Evolutionary conservation across 1,284 basidiomycete species (phyloP).

Genomic region (Inonotus obliquus): DNA sequence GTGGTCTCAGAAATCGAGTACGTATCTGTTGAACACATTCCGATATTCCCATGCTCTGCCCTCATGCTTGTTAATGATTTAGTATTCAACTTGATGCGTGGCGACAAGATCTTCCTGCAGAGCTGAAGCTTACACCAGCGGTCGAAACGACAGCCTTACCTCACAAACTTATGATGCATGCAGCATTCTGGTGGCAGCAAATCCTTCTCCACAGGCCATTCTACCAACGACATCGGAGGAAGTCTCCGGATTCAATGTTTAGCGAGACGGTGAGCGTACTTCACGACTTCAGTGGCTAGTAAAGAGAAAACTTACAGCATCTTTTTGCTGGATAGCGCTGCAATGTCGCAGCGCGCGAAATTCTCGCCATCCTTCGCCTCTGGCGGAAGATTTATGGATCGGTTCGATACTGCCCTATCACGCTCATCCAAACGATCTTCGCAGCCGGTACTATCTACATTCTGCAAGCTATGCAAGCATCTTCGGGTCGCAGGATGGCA

Average conservation of each 20-base stretch:
- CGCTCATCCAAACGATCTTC: constrained; percentile 59
- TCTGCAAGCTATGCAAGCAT: constrained; percentile 34
- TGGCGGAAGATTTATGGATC: constrained; percentile 51
- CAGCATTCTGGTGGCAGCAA: constrained; percentile 59
- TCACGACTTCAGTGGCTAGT: not conserved
- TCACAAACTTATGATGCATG: constrained; percentile 59
- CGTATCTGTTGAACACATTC: too few relatives aligned
- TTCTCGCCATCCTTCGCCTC: constrained; percentile 52
- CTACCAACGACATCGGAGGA: constrained; percentile 43
- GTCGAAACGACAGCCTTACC: constrained; percentile 48
- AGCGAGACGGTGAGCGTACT: constrained; percentile 41
- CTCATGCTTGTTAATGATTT: constrained; percentile 1
- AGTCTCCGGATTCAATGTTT: constrained; percentile 40
- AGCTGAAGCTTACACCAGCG: constrained; percentile 49
- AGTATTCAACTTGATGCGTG: constrained; percentile 58
- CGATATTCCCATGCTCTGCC: not conserved
- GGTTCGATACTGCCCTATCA: constrained; percentile 58
- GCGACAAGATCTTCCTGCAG: constrained; percentile 49
- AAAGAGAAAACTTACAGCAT: too few relatives aligned
- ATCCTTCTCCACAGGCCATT: constrained; percentile 65
- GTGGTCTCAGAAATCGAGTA: constrained; percentile 54
- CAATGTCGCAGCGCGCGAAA: constrained; percentile 59
- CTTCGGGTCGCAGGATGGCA: constrained; percentile 11
- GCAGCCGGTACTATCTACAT: constrained; percentile 62
- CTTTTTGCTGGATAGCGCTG: constrained; percentile 47